Evolutionary conservation across 352 stramenopile species (phyloP).

Genomic region (Salisapilia sapeloensis): DNA sequence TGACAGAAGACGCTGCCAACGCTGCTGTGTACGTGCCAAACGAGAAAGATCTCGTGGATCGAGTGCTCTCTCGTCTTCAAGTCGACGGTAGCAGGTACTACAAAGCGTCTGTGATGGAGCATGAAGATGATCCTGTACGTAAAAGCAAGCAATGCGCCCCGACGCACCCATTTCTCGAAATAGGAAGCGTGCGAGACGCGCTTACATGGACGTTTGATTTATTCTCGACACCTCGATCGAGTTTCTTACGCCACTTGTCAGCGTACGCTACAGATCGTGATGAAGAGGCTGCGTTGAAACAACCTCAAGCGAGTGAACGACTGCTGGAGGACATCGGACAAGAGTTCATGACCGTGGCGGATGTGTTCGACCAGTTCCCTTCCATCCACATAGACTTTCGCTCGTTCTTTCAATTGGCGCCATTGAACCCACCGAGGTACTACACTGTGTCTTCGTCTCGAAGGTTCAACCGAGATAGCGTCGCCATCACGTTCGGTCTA

Average conservation of each 20-base stretch:
- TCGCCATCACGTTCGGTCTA: slow-evolving; percentile 61
- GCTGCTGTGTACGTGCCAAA: slow-evolving; percentile 70
- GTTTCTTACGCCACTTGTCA: slow-evolving; percentile 38
- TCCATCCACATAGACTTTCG: slow-evolving; percentile 44
- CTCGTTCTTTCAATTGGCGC: slow-evolving; percentile 50
- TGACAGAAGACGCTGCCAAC: slow-evolving; percentile 49
- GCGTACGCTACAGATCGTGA: slow-evolving; percentile 37
- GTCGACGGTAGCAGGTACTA: slow-evolving; percentile 37
- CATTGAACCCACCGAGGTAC: slow-evolving; percentile 44
- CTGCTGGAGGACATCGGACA: slow-evolving; percentile 23
- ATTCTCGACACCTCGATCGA: slow-evolving; percentile 28
- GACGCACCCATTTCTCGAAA: slow-evolving; percentile 23
- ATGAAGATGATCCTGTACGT: slow-evolving; percentile 1
- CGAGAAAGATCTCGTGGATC: slow-evolving; percentile 19
- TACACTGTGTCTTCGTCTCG: slow-evolving; percentile 77
- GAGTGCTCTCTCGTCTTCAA: slow-evolving; percentile 25
- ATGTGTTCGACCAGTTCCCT: slow-evolving; percentile 49
- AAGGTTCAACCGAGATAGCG: slow-evolving; percentile 20
- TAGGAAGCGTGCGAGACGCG: slow-evolving; percentile 41
- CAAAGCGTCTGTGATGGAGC: slow-evolving; percentile 9
- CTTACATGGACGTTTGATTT: slow-evolving; percentile 70
- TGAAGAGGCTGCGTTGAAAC: slow-evolving; percentile 24
- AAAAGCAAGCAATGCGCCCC: slow-evolving; percentile 1
- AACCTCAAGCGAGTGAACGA: slow-evolving; percentile 19
- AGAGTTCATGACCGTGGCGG: slow-evolving; percentile 23